Evolutionary conservation across 805 yeast species (phyloP).

Genomic region (Kodamaea laetipori): DNA sequence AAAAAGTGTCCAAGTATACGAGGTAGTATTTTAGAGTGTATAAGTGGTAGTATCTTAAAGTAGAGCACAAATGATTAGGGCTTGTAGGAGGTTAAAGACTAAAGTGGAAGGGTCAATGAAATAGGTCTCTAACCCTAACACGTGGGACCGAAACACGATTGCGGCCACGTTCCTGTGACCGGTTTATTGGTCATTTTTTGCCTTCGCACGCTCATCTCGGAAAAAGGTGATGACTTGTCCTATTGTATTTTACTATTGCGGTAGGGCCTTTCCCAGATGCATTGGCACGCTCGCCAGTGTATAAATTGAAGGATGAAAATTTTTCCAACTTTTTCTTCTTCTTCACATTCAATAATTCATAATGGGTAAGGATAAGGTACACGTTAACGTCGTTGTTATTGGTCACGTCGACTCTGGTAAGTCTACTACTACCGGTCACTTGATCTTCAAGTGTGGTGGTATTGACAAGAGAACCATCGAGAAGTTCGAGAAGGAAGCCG

Average conservation of each 20-base stretch:
- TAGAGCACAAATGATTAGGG: no score
- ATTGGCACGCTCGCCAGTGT: no score
- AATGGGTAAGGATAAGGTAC: slow-evolving; percentile 93
- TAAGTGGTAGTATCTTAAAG: no score
- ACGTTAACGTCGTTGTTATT: slow-evolving; percentile 99
- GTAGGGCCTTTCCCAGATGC: background rate
- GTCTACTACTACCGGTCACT: slow-evolving; percentile 99
- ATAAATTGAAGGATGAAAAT: slow-evolving; percentile 12
- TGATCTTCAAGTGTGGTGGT: slow-evolving; percentile 99
- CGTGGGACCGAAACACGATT: no score
- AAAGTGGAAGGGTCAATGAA: no score
- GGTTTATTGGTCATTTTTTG: no score
- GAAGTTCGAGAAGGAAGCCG: slow-evolving; percentile 98
- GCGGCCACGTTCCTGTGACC: no score
- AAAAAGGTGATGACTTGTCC: background rate
- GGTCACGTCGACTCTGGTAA: slow-evolving; percentile 99
- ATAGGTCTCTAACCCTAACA: no score
- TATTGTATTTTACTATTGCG: background rate
- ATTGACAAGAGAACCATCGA: slow-evolving; percentile 98
- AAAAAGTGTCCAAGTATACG: slow-evolving; percentile 10
- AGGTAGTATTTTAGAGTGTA: background rate
- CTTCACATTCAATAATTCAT: slow-evolving; percentile 18
- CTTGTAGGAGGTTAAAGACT: no score
- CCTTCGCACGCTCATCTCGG: no score
- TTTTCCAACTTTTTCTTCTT: slow-evolving; percentile 8